Conservation (phyloP, 2,329 filamentous ascomycete genomes). For the Taxawa tesnikishii region DNA sequence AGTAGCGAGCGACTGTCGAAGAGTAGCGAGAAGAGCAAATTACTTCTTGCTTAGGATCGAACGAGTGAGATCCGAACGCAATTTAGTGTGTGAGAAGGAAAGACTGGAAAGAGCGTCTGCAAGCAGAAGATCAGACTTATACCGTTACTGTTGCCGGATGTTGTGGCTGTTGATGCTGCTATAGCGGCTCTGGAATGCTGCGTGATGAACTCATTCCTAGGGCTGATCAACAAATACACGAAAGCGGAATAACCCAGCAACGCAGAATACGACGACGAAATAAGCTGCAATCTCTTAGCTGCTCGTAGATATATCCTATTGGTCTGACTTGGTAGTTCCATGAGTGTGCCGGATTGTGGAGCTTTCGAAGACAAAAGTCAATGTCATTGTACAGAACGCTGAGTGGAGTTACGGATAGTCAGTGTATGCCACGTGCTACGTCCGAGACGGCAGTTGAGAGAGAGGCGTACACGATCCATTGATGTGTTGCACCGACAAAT, state of each 20-base stretch:
- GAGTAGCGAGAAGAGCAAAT: constrained; percentile 2
- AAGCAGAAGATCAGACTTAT: constrained; percentile 13
- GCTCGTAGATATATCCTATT: too few species aligned
- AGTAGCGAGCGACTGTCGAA: constrained; percentile 6
- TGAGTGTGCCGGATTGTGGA: too few species aligned
- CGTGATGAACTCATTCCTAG: constrained; percentile 14
- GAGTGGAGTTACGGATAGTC: too few species aligned
- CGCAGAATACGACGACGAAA: constrained; percentile 4
- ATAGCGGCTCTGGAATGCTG: constrained; percentile 15
- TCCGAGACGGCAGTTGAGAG: too few species aligned
- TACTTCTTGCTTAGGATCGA: too few species aligned
- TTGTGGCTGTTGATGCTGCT: constrained; percentile 15
- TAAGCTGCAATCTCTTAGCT: too few species aligned
- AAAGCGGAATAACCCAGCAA: constrained; percentile 9
- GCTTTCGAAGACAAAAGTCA: too few species aligned
- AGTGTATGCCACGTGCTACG: too few species aligned
- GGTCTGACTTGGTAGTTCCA: too few species aligned
- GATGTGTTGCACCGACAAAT: too few species aligned
- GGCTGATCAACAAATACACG: constrained; percentile 16
- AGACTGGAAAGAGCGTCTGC: constrained; percentile 6
- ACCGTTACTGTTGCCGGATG: constrained; percentile 14
- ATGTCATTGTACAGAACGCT: too few species aligned
- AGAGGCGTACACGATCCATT: too few species aligned
- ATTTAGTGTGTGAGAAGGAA: constrained; percentile 13
- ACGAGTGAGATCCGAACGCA: constrained; percentile 18